Evolutionary conservation across 1,284 basidiomycete genomes (phyloP).

Genomic region (Amylostereum chailletii): DNA sequence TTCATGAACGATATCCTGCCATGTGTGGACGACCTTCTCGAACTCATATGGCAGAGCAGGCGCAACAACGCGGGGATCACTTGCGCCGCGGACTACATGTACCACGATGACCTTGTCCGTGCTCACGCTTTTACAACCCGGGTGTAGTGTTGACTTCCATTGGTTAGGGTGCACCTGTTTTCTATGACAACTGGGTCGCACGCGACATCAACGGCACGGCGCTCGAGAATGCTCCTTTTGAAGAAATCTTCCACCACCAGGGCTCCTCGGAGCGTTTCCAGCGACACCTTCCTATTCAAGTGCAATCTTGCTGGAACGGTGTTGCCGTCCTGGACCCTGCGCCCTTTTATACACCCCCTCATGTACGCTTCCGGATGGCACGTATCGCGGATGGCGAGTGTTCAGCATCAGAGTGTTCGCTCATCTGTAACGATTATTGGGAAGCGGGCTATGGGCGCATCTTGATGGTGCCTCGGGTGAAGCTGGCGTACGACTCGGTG

Average conservation of each 20-base stretch:
- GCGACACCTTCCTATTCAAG: constrained; percentile 85
- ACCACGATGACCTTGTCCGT: constrained; percentile 83
- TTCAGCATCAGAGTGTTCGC: constrained; percentile 85
- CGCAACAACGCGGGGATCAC: constrained; percentile 93
- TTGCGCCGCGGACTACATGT: constrained; percentile 96
- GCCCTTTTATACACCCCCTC: constrained; percentile 83
- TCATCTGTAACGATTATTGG: constrained; percentile 96
- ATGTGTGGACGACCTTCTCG: constrained; percentile 90
- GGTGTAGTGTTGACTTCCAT: constrained; percentile 4
- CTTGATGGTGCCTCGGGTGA: constrained; percentile 93
- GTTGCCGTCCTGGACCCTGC: constrained; percentile 89
- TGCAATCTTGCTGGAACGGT: constrained; percentile 96
- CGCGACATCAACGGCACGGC: constrained; percentile 96
- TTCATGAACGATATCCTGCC: constrained; percentile 99
- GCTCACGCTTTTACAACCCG: background rate
- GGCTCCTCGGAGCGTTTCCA: constrained; percentile 76
- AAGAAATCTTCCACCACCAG: constrained; percentile 81
- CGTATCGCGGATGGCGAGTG: constrained; percentile 77
- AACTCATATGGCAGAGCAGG: constrained; percentile 90
- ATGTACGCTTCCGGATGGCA: constrained; percentile 92
- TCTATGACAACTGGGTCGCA: constrained; percentile 98
- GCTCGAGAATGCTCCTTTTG: constrained; percentile 92
- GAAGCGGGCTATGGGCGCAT: constrained; percentile 88
- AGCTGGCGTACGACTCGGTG: constrained; percentile 88
- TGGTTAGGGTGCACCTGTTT: constrained; percentile 69